Percentiles rank a stretch among this genome's conserved stretches.
These are phyloP conservation scores for Fagopyrum homotropicum DNA, from an alignment of 148 eudicot genomes.

Conservation along the genomic window DNA sequence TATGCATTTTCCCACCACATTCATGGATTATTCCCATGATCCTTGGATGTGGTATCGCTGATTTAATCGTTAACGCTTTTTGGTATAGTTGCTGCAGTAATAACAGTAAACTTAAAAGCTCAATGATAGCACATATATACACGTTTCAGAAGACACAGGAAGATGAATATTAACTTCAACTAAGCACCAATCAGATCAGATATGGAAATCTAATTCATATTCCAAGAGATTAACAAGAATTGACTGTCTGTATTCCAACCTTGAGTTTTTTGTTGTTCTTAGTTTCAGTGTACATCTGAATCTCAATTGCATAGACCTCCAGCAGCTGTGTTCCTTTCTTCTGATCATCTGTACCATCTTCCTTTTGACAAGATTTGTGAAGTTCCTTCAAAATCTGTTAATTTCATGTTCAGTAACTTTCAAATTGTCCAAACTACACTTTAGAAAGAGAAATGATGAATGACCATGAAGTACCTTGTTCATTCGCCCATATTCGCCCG, in stretches of 20 bases:
- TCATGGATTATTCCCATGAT: slow-evolving; percentile 71
- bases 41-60: slow-evolving; percentile 99
- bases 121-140: not conserved
- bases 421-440: not conserved
- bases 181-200: not conserved
- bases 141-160: not conserved
- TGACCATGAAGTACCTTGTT: slow-evolving; percentile 52
- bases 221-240: not conserved
- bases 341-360: slow-evolving; percentile 97
- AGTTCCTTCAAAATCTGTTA: slow-evolving; percentile 94
- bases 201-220: not conserved
- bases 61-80: slow-evolving; percentile 87
- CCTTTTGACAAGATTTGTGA: slow-evolving; percentile 90
- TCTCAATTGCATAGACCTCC: slow-evolving; percentile 98
- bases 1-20: slow-evolving; percentile 47
- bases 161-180: not conserved
- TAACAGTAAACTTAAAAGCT: not conserved
- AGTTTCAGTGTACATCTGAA: slow-evolving; percentile 98
- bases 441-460: not conserved
- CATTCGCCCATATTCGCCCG: slow-evolving; percentile 97
- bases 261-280: slow-evolving; percentile 96
- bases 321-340: slow-evolving; percentile 96
- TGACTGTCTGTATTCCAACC: slow-evolving; percentile 30
- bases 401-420: slow-evolving; percentile 12
- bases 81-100: slow-evolving; percentile 77